Base-by-base conservation (phyloP, 768 basidiomycete species). In the Leccinum disarticulatum region DNA sequence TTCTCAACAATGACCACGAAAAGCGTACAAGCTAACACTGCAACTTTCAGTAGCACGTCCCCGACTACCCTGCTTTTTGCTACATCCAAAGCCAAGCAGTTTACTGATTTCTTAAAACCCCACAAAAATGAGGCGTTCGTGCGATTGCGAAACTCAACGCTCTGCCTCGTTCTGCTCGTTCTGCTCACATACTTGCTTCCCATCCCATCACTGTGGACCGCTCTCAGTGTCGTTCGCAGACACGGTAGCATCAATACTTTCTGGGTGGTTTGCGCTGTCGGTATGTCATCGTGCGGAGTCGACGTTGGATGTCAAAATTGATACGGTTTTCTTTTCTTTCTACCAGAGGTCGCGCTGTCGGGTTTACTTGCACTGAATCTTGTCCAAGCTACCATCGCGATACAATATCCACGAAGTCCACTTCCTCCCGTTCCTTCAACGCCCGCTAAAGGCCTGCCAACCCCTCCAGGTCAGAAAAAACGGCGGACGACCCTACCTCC, bases 151-250 rank as follows among this genome's bases (percentile, higher is more conserved):
- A 77, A 70, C 50, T 78, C 76, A 28, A 65, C 70, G 2, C 62
- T 78, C 22, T 71, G 67, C 51, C 68, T 79, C 31, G 56, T 72
- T 14, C 66, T 64, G 10, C 61, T 76, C 22, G 57, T 72, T 9
- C 59, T 79, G n/a, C 65, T 75, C 55, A 77, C 77, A 2, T 69
- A 74, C 52, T 64, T 79, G 28, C 57, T 77, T 1, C 78, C 78
- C 6, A 28, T 77, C 10, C 78, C 78, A 6, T 74, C 76, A 1
- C 46, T 73, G 9, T 79, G 73, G 75, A 67, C 69, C 5, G 74
- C 77, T 2, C 48, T 77, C 33, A 62, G 62, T 30, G 66, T 76
- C 30, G 69, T 79, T 9, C 68, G 74, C 0, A 47, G 56, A n/a
- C 52, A 55, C 9, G 11, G 60, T 19, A 36, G 19, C 27, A n/a